phyloP scores from a whole-genome alignment of 179 eudicot species.

The Actinidia chinensis region DNA sequence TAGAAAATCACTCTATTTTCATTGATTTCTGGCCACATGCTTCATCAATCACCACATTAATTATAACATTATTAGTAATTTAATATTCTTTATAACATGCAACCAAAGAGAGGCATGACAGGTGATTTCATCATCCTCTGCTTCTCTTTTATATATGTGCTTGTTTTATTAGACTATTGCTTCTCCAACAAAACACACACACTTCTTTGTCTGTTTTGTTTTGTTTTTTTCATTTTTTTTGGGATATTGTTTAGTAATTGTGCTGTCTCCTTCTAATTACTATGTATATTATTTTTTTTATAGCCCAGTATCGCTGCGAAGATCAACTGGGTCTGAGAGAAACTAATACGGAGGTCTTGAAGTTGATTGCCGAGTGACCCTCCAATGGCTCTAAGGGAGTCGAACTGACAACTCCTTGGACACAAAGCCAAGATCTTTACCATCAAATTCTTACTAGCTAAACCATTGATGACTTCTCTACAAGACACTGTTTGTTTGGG shows the following conservation, averaged over 20 bases:
- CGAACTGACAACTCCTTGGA: too few species aligned
- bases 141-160: not conserved
- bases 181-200: not conserved
- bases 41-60: not conserved
- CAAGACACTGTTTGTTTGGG: too few species aligned
- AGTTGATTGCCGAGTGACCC: too few species aligned
- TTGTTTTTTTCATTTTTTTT: not conserved
- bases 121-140: constrained; percentile 1
- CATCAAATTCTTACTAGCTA: too few species aligned
- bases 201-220: not conserved
- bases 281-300: too few species aligned
- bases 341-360: too few species aligned
- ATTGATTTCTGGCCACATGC: not conserved
- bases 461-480: too few species aligned
- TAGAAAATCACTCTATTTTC: not conserved
- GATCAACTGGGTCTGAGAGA: too few species aligned
- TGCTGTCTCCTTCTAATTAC: too few species aligned
- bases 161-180: not conserved
- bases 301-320: too few species aligned
- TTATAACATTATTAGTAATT: not conserved
- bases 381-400: too few species aligned
- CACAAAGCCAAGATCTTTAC: too few species aligned
- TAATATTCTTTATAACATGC: not conserved
- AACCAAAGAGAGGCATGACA: constrained; percentile 8
- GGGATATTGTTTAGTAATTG: not conserved